Base-by-base conservation (phyloP, 495 filamentous ascomycete genomes). In the Pyrenopolyporus hunteri region DNA sequence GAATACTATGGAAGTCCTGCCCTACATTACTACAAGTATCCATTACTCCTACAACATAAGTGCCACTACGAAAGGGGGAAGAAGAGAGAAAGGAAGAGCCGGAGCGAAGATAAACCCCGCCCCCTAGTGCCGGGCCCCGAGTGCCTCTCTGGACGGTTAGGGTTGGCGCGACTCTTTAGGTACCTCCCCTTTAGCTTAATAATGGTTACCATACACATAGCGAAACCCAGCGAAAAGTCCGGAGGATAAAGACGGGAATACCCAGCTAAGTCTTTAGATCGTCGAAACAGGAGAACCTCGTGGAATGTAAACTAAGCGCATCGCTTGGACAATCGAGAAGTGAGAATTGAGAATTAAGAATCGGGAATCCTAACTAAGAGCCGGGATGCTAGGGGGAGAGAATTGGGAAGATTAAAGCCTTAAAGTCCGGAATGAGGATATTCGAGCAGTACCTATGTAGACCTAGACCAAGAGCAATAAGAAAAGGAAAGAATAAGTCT, bases 61-160 rank as follows among this genome's bases (percentile, higher is more conserved):
- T 9, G 25, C 14, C 13, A 29, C 22, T 45, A 45, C 11, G 13
- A 25, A 17, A 40, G 19, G 9, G 14, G 14, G 2, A 40, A 40
- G 9, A 20, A 20, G 2, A 40, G 19, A 17, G 14, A 16, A 17
- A 37, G 22, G 22, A 10, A 13, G 32, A 23, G 29, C 54, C 54
- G 60, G 60, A 54, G 35, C 40, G 31, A 58, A 35, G 40, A 58
- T 20, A 64, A 58, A 58, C 50, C 54, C 61, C 55, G 55, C 57
- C 46, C 57, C 46, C 43, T 59, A 59, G 61, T 39, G 22, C 61
- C 61, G 49, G 49, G 44, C 25, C 36, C 49, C 61, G 44, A 56
- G 26, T 36, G 4, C 29, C 20, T 46, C 31, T 39, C 25, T 44
- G 23, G 16, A 19, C 10, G 28, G 29, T 26, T 37, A 45, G 32